A percentile compares a stretch with the other conserved stretches of the same genome.
These are phyloP conservation scores for Ammopiptanthus mongolicus DNA, from an alignment of 306 rosid genomes.

Conservation along the genomic window DNA sequence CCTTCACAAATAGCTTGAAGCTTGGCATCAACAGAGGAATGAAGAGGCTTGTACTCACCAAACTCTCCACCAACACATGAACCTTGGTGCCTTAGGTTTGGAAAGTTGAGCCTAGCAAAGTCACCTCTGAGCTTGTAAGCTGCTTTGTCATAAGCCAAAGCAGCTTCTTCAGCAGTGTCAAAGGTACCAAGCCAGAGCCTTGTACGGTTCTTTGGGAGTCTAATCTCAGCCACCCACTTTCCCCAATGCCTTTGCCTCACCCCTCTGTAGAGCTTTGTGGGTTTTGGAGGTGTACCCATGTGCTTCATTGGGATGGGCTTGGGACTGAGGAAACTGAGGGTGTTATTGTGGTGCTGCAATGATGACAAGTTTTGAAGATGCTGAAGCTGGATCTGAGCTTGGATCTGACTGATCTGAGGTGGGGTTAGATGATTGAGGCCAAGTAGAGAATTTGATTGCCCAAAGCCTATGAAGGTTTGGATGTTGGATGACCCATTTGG, in stretches of 20 bases:
- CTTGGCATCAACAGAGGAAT: conserved; percentile 90
- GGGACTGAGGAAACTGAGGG: conserved; percentile 43
- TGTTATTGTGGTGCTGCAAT: neutral
- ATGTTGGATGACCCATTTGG: conserved; percentile 35
- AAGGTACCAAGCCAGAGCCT: conserved; percentile 98
- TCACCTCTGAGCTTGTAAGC: conserved; percentile 96
- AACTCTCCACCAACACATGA: conserved; percentile 57
- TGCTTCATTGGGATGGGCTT: conserved; percentile 76
- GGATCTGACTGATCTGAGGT: conserved; percentile 73
- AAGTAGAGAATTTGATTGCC: conserved; percentile 28
- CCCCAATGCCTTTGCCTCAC: conserved; percentile 99
- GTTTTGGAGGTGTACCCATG: conserved; percentile 47
- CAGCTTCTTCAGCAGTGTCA: conserved; percentile 98
- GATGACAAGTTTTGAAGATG: conserved; percentile 17
- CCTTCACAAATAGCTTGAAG: conserved; percentile 86
- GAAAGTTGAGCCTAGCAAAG: conserved; percentile 88
- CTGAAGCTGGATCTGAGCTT: conserved; percentile 53
- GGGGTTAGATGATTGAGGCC: conserved; percentile 65
- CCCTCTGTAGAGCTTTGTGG: conserved; percentile 88
- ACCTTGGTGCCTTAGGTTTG: conserved; percentile 66
- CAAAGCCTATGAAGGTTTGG: conserved; percentile 37
- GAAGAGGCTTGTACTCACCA: conserved; percentile 84
- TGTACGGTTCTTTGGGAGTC: conserved; percentile 90
- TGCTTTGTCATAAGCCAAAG: conserved; percentile 90
- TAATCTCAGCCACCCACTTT: conserved; percentile 97